phyloP scores from a whole-genome alignment of 139 green algal genomes.

The Auxenochlorella pyrenoidosa region DNA sequence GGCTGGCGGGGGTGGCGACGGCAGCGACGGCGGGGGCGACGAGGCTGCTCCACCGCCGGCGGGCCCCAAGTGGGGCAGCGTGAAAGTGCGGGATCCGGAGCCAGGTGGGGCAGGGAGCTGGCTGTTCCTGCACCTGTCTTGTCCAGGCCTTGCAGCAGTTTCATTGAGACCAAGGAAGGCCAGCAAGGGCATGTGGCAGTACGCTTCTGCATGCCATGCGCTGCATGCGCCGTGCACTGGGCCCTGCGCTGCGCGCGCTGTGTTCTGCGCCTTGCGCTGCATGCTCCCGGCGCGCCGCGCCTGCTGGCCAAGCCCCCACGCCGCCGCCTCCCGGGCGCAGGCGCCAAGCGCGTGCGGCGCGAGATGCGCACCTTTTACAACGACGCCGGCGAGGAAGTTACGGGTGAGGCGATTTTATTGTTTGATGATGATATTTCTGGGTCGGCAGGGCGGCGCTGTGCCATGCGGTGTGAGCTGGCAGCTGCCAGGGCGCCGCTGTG shows the following conservation, averaged over 20 bases:
- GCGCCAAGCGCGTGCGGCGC: slow-evolving; percentile 26
- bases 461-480: background rate
- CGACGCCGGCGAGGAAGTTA: slow-evolving; percentile 63
- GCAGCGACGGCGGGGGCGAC: background rate
- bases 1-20: background rate
- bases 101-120: slow-evolving; percentile 5
- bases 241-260: no score
- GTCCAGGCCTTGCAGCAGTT: background rate
- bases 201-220: no score
- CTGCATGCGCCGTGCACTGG: no score
- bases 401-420: no score
- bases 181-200: no score
- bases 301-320: background rate
- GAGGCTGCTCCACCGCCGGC: background rate
- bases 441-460: no score
- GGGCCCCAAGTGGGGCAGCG: slow-evolving; percentile 22
- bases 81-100: slow-evolving; percentile 23
- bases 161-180: no score
- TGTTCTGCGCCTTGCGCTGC: no score
- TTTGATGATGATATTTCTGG: no score
- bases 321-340: background rate
- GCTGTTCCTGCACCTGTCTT: background rate
- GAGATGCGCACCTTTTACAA: slow-evolving; percentile 56
- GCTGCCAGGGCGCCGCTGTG: no score
- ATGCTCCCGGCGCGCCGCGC: no score